These are phyloP conservation scores for Croton setiger DNA, from an alignment of 441 rosid genomes.

Conservation along the genomic window DNA sequence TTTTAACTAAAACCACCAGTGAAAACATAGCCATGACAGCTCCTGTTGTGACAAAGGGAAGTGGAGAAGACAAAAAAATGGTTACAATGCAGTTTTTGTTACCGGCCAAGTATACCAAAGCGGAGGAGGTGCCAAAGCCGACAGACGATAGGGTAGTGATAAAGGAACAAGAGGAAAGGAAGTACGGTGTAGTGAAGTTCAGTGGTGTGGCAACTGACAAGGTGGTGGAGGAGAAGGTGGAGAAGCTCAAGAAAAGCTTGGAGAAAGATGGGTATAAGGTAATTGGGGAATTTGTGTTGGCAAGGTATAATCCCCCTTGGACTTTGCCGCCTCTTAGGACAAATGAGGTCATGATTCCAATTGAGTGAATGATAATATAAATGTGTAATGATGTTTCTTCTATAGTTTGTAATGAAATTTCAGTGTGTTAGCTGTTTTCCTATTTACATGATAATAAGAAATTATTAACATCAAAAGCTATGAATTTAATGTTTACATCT, in stretches of 20 bases:
- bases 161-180: constrained; percentile 60
- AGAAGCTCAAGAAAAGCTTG: constrained; percentile 59
- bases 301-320: constrained; percentile 91
- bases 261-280: constrained; percentile 74
- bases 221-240: constrained; percentile 66
- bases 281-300: constrained; percentile 57
- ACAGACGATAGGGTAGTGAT: constrained; percentile 77
- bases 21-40: constrained; percentile 87
- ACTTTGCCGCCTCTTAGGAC: constrained; percentile 72
- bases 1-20: constrained; percentile 43
- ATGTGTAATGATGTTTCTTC: neutral
- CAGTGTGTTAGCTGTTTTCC: too few species aligned
- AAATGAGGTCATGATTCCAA: constrained; percentile 74
- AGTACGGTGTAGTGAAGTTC: constrained; percentile 73
- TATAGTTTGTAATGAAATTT: neutral
- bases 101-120: constrained; percentile 64
- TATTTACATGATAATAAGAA: too few species aligned
- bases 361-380: constrained; percentile 47
- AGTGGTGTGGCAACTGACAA: constrained; percentile 54
- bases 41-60: constrained; percentile 60
- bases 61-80: constrained; percentile 38
- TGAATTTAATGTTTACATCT: too few species aligned
- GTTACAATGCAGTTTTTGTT: constrained; percentile 89
- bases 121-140: constrained; percentile 85
- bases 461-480: neutral